Base-by-base conservation (phyloP, 192 early-diverging fungal species). In the Coemansia sp. region DNA sequence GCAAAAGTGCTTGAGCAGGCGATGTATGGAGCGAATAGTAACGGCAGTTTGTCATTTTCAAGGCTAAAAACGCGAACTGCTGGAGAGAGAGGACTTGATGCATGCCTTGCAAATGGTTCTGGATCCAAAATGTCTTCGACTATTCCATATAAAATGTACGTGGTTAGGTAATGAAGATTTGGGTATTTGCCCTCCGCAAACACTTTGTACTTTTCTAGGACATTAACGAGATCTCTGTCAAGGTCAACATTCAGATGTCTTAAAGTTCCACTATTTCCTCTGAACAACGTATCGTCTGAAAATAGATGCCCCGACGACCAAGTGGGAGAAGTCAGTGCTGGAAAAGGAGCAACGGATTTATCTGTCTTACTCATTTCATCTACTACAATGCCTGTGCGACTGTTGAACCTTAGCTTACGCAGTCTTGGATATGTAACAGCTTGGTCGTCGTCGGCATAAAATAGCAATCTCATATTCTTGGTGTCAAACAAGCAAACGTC, bases 381-480 rank as follows among this genome's bases (percentile, higher is more conserved):
- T 0, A 2, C 39, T 16, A 9, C 0, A 5, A 41, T 13, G 4
- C 16, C 18, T 7, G 15, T 9, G 39, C 7, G 0, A 16, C n/a
- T 8, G 16, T 59, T 6, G 3, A n/a, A 59, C 5, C 26, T n/a
- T 6, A 59, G 57, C 38, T 41, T 59, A 3, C n/a, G 38, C 13
- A 59, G 39, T 16, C 16, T 59, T 41, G 57, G 57, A 16, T 59
- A 59, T 59, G 57, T 59, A 13, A 40, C 39, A n/a, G 32, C n/a
- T 16, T 59, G 32, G 32, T n/a, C 57, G 8, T 59, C 11, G 13
- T 59, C 57, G 57, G 6, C 13, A 13, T 59, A 41, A 18, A 59
- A 38, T 1, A 59, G 57, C 13, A 6, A 40, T n/a, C 12, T 18
- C 32, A 41, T 6, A n/a, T 38, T 0, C n/a, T 39, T 5, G 39